Evolutionary conservation across 495 filamentous ascomycete species (phyloP), one percentile per base, ranked within the genome.

Genomic region (Penicillium angulare): DNA sequence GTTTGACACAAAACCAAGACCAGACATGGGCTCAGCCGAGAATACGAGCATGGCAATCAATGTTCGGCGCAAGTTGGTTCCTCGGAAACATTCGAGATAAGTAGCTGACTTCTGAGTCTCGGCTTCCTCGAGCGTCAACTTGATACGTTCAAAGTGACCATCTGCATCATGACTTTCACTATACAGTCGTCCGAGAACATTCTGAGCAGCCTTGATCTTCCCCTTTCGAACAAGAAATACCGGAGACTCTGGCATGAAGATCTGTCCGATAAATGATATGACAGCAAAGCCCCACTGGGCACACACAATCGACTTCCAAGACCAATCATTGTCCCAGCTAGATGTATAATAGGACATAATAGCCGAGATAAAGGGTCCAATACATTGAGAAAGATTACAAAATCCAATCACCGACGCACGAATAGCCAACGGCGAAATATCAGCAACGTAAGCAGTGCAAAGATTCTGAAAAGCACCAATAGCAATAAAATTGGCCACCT

Each of bases 341-440:
- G 43, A 47, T 2, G 29, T 47, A n/a, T 47, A 47, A 31, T 47
- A 47, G n/a, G 43, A 34, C 29, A 47, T 47, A n/a, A 47, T 47
- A 18, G 43, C 43, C 1, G 43, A 47, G 43, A 47, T 13, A 34
- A 47, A 47, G 13, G 43, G 43, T 7, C 43, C 43, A 15, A 47
- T 47, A 9, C 43, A 47, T 9, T 47, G 43, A 0, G 43, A 47
- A 2, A 47, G 31, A n/a, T 47, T 47, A 26, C 43, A 47, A 10
- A 47, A 47, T 5, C 43, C 43, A 13, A 47, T 47, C 3, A 47
- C 29, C 3, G 43, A 34, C 3, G 43, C 15, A 5, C 43, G 43
- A 9, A 47, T 47, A 0, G 43, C 43, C 5, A 47, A 31, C 1
- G 43, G 43, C 3, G 43, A 47, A 20, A 47, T 23, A n/a, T 47